These are phyloP conservation scores for Teunomyces aglyptinius DNA, from an alignment of 805 yeast genomes.

Conservation along the genomic window DNA sequence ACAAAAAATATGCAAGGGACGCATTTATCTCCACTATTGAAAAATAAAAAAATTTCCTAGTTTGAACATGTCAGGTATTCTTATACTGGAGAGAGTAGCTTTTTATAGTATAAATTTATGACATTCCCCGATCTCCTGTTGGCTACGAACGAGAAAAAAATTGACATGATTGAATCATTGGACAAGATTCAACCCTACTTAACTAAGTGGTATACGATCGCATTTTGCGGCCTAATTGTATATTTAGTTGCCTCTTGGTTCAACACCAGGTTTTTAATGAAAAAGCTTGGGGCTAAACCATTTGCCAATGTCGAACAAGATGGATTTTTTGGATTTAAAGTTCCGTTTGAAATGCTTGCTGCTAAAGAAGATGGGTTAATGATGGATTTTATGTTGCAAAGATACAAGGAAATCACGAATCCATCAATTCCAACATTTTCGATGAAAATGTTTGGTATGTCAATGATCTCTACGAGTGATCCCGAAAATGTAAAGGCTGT, in stretches of 20 bases:
- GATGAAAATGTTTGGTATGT: slow-evolving; percentile 14
- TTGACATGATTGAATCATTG: not conserved
- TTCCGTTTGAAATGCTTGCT: slow-evolving; percentile 11
- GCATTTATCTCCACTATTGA: not conserved
- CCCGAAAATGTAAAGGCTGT: slow-evolving; percentile 44
- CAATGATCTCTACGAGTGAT: slow-evolving; percentile 28
- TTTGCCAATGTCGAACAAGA: slow-evolving; percentile 5
- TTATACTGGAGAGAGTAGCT: not conserved
- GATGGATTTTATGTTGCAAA: slow-evolving; percentile 15
- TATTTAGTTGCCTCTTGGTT: not conserved
- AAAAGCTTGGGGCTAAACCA: slow-evolving; percentile 12
- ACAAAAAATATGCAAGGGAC: not conserved
- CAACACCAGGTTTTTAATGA: not conserved
- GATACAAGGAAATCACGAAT: slow-evolving; percentile 12
- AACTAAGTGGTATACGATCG: slow-evolving; percentile 6
- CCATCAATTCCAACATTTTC: slow-evolving; percentile 16
- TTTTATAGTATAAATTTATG: not conserved
- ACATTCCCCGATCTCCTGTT: not conserved
- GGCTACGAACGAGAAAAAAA: not conserved
- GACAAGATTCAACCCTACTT: not conserved
- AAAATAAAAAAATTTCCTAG: not conserved
- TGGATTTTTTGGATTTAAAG: slow-evolving; percentile 18
- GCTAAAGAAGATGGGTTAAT: slow-evolving; percentile 18
- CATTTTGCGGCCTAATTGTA: not conserved
- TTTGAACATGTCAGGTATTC: not conserved